Evolutionary conservation across 768 basidiomycete species (phyloP), one percentile per base, ranked within the genome.

Genomic region (Suillus alpinus): DNA sequence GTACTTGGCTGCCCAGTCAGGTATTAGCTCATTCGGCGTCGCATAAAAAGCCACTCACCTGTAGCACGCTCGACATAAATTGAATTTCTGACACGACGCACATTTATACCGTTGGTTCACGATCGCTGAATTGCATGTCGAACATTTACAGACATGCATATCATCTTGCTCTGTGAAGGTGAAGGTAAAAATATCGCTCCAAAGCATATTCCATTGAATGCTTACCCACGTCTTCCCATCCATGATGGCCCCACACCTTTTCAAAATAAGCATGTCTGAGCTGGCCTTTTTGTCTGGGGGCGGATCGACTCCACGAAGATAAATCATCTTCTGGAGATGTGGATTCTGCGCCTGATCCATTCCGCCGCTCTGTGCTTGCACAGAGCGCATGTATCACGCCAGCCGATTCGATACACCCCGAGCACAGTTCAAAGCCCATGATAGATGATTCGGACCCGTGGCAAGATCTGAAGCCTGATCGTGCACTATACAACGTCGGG

Each of bases 151-250:
- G 12, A 85, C 78, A 47, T 78, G 73, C 39, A 73, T 79, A 62
- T 94, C 92, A 65, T 91, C 83, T 65, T 87, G 93, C 67, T 95
- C 89, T 79, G 79, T 76, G 80, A 60, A 57, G 31, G 26, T 12
- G 16, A 18, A 29, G 23, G 53, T 55, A 39, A 36, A 16, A 23
- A 37, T 53, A 8, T 53, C 20, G 23, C 9, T 9, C 16, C 23
- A 12, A 39, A 16, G 23, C 18, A 18, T 55, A 26, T 26, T 39
- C 18, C 49, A 36, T 47, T 39, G 20, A 50, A 41, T 47, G 81
- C 89, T 63, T 69, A 94, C 94, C 92, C 57, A 97, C 87, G 69
- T 94, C 91, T 60, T 86, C 86, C 95, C 95, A 97, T 1, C 92
- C 91, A 44, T 77, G 75, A 36, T 82, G 82, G 1, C 87, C 87